phyloP scores from a whole-genome alignment of 768 basidiomycete species.

The Panaeolus cyanescens region DNA sequence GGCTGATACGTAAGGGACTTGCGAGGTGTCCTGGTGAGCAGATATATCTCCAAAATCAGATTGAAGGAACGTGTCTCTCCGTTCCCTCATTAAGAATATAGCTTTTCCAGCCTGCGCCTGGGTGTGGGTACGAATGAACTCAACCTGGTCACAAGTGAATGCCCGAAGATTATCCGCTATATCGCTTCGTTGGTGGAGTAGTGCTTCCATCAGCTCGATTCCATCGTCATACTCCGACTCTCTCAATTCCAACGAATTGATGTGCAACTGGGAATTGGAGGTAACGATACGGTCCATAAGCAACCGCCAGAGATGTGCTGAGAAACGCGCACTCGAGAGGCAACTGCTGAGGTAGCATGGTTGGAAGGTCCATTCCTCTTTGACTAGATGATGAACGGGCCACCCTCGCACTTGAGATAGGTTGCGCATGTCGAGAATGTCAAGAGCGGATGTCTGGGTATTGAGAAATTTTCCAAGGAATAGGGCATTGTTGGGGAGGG shows the following conservation, averaged over 20 bases:
- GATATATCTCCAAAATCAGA: background rate
- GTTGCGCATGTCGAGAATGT: too few species aligned
- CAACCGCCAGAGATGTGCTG: background rate
- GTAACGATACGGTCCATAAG: background rate
- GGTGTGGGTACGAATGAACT: background rate
- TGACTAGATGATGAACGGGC: too few species aligned
- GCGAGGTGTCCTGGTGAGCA: background rate
- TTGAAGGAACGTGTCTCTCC: background rate
- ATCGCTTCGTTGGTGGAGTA: background rate
- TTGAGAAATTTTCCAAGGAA: background rate
- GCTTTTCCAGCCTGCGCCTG: too few species aligned
- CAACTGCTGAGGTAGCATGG: background rate
- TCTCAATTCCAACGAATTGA: background rate
- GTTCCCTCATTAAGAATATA: background rate
- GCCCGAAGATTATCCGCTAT: background rate
- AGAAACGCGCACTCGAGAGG: background rate
- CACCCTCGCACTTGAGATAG: too few species aligned
- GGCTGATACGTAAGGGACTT: background rate
- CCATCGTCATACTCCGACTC: background rate
- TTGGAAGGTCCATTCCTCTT: too few species aligned
- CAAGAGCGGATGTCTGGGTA: background rate
- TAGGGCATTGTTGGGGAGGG: background rate
- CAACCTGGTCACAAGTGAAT: background rate
- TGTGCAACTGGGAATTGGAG: background rate
- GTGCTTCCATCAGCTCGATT: background rate